Percentiles rank a stretch among this genome's conserved stretches.
Conservation (phyloP, 2,329 filamentous ascomycete species). For the Diaporthe sp. region DNA sequence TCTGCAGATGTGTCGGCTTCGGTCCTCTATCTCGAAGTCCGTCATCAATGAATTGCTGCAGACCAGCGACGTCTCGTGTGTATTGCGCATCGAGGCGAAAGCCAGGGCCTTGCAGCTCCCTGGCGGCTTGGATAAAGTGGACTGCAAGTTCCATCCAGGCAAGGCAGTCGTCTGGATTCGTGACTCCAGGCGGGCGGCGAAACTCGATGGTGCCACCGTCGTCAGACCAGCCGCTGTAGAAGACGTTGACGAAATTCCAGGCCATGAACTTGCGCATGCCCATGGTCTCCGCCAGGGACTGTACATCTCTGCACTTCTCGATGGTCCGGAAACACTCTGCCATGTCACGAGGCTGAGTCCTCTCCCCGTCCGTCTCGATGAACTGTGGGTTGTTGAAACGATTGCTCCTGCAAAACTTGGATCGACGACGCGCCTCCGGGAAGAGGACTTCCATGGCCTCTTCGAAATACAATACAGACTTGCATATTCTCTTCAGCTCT, state of each 20-base stretch:
- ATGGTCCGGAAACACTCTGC: background rate
- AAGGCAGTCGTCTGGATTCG: background rate
- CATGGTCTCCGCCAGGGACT: background rate
- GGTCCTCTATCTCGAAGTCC: background rate
- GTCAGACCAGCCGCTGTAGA: background rate
- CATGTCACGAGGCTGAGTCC: background rate
- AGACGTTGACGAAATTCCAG: background rate
- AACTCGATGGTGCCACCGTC: background rate
- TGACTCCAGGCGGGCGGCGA: background rate
- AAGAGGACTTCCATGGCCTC: background rate
- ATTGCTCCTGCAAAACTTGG: background rate
- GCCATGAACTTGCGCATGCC: background rate
- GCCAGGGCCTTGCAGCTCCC: background rate
- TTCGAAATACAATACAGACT: background rate
- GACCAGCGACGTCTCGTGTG: background rate
- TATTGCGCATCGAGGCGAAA: background rate
- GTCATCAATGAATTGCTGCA: background rate
- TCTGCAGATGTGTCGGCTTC: background rate
- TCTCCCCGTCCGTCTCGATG: background rate
- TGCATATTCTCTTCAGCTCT: background rate
- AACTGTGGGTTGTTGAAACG: conserved; percentile 1
- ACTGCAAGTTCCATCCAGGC: conserved; percentile 4
- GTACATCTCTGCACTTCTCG: background rate
- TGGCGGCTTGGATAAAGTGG: background rate
- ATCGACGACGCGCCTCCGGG: background rate